A percentile compares a stretch with the other conserved stretches of the same genome.
These are phyloP conservation scores for Pterothamnion heteromorphum DNA, from an alignment of 31 red algal genomes.

Conservation along the genomic window DNA sequence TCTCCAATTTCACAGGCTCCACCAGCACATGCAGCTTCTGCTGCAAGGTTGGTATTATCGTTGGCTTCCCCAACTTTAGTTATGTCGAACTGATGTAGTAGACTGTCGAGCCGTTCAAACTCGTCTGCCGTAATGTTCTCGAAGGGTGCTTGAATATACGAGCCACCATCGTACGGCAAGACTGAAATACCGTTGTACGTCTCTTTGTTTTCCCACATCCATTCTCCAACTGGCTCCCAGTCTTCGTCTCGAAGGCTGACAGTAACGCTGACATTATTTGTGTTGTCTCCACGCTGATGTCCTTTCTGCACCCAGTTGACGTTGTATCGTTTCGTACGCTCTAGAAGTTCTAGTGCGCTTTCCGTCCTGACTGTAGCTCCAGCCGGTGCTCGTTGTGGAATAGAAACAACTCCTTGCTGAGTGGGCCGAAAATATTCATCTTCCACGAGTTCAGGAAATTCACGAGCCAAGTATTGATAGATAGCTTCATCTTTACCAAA, in stretches of 20 bases:
- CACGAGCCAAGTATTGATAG: not conserved
- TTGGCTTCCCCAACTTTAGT: not conserved
- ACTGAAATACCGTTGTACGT: not conserved
- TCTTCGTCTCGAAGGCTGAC: not conserved
- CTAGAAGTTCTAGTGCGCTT: not conserved
- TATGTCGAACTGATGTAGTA: not conserved
- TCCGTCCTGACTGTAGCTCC: not conserved
- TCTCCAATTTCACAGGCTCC: not conserved
- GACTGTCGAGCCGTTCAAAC: not conserved
- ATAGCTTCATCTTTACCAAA: not conserved
- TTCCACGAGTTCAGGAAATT: not conserved
- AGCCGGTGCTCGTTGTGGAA: not conserved
- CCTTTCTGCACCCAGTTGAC: not conserved
- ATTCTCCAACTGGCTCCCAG: not conserved
- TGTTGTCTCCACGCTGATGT: not conserved
- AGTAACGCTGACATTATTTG: not conserved
- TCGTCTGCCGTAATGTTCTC: not conserved
- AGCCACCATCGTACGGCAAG: not conserved
- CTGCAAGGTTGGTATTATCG: not conserved
- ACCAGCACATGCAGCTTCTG: not conserved
- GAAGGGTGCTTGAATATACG: not conserved
- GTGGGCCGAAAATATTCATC: not conserved
- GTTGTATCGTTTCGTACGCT: not conserved
- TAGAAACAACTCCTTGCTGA: not conserved
- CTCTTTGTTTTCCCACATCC: constrained; percentile 11